phyloP scores from a whole-genome alignment of 2,329 filamentous ascomycete species.

The Ceratocystis destructans region DNA sequence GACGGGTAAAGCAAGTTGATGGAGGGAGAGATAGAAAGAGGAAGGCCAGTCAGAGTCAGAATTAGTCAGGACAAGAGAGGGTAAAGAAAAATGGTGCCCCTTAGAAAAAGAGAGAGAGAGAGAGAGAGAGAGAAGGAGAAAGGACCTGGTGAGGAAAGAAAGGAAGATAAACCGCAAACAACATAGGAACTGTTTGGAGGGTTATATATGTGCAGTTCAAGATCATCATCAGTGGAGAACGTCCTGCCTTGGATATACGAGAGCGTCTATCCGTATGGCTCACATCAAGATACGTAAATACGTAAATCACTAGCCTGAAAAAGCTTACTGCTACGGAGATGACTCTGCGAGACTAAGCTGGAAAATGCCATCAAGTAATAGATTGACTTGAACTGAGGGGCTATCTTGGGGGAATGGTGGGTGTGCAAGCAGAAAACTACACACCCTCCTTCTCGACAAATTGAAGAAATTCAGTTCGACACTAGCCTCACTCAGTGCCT shows the following conservation, averaged over 20 bases:
- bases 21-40: not conserved
- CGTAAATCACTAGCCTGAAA: not conserved
- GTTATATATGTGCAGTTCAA: not conserved
- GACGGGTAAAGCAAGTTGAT: not conserved
- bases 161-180: not conserved
- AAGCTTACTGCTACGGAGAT: not conserved
- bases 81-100: not conserved
- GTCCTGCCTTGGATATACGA: no score
- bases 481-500: no score
- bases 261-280: not conserved
- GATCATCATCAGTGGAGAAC: no score
- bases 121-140: not conserved
- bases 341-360: not conserved
- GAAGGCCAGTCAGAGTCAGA: not conserved
- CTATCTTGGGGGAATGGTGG: not conserved
- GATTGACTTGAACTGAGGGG: constrained; percentile 4
- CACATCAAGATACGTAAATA: not conserved
- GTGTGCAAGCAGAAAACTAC: not conserved
- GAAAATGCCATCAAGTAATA: constrained; percentile 10
- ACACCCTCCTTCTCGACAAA: not conserved
- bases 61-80: not conserved
- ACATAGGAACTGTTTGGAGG: not conserved
- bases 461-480: not conserved
- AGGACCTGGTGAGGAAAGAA: constrained; percentile 14
- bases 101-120: not conserved